Evolutionary conservation across 1,284 basidiomycete species (phyloP), one percentile per base, ranked within the genome.

Genomic region (Cerrena zonata): DNA sequence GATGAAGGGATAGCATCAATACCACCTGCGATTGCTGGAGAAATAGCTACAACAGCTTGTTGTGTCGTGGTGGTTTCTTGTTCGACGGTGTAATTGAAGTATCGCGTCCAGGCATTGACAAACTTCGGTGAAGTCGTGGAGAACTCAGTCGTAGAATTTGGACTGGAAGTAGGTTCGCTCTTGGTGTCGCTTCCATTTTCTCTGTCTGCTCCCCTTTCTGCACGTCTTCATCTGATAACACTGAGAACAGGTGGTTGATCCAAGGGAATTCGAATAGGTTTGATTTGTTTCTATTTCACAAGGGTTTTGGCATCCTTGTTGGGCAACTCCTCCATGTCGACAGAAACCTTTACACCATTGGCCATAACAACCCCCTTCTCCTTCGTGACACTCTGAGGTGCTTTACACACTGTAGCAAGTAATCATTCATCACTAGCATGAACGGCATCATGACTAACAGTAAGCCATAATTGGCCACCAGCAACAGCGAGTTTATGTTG

Each of bases 401-500:
- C 90, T n/a, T 86, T 78, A 12, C 90, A 78, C 5, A 97, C 84
- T 52, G 89, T 82, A 1, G 80, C 79, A 40, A 83, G 71, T 4
- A 94, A 74, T 43, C 84, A 79, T 47, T 93, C 91, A 34, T 89
- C 82, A 22, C 84, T 84, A 2, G 91, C 79, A 50, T 84, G 79
- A 15, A 85, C 73, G 2, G 85, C 80, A 54, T 94, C 89, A 60
- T 99, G 95, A 23, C 87, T 90, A 58, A 99, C 77, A 0, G 92
- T 95, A 21, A 99, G 71, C 96, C 96, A 99, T n/a, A 97, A 71
- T 0, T 96, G 96, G 5, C 96, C 94, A 2, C 94, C 95, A 39
- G 87, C 86, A 10, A 80, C 76, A 1, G 92, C 93, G 10, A 99
- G 75, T 18, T 87, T 80, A 67, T 99, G 95, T 27, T 96, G 79